phyloP scores from a whole-genome alignment of 2,329 filamentous ascomycete species.

The Fusarium sp. region DNA sequence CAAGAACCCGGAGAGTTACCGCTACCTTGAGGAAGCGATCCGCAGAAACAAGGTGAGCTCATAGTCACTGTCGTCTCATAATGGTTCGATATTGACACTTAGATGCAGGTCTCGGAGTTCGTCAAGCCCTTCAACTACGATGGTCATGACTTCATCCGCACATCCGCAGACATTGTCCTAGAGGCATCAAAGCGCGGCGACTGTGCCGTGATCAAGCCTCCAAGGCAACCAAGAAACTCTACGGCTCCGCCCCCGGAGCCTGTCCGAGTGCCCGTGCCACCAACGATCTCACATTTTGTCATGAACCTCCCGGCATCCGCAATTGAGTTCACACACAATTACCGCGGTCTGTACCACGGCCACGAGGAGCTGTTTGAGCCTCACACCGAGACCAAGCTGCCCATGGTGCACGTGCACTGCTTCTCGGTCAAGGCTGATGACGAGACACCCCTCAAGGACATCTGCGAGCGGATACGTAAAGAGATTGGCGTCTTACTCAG shows the following conservation, averaged over 20 bases:
- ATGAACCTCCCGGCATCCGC: slow-evolving; percentile 97
- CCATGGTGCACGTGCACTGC: slow-evolving; percentile 92
- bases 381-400: slow-evolving; percentile 67
- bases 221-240: slow-evolving; percentile 50
- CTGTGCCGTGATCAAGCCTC: slow-evolving; percentile 59
- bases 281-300: slow-evolving; percentile 88
- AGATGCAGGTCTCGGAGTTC: slow-evolving; percentile 65
- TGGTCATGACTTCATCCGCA: slow-evolving; percentile 80
- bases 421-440: slow-evolving; percentile 86
- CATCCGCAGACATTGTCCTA: slow-evolving; percentile 69
- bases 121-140: slow-evolving; percentile 84
- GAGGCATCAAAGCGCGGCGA: slow-evolving; percentile 60
- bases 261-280: slow-evolving; percentile 65
- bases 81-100: slow-evolving; percentile 9
- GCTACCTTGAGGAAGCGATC: slow-evolving; percentile 74
- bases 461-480: slow-evolving; percentile 51
- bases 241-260: slow-evolving; percentile 49
- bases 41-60: slow-evolving; percentile 76
- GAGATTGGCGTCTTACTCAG: slow-evolving; percentile 52
- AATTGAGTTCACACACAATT: slow-evolving; percentile 76
- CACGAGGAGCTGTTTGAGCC: slow-evolving; percentile 71
- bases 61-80: neutral
- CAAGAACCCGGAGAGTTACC: slow-evolving; percentile 89
- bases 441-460: slow-evolving; percentile 67
- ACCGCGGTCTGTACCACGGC: slow-evolving; percentile 78